Evolutionary conservation across 2,329 filamentous ascomycete species (phyloP), one percentile per base, ranked within the genome.

Genomic region (Pseudodiploospora longispora): DNA sequence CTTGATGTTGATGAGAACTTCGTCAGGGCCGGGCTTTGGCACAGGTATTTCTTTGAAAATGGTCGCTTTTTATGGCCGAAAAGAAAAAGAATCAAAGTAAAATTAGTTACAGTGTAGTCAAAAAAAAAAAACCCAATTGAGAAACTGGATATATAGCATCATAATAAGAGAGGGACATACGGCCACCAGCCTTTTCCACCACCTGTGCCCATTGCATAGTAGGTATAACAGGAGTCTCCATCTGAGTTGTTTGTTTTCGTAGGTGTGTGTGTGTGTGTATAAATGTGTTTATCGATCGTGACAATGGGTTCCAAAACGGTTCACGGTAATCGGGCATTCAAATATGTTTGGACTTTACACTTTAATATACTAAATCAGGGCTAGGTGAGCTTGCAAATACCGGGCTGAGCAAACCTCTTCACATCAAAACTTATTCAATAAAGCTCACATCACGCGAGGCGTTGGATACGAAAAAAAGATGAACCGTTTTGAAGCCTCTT

Each of bases 151-250:
- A 19, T 19, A 19, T 19, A 19, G 19, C 19, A 19, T 19, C 19
- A 19, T 19, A 19, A 19, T 19, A 19, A 19, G 19, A 19, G 19
- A 19, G 19, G 19, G 19, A 70, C 77, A 59, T 72, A 72, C 82
- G 78, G 44, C 82, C 83, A 55, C 86, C 88, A 46, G 76, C 82
- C 74, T 88, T 78, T 68, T 95, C 86, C 57, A 93, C 75, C 55
- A 97, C 87, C 68, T 93, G 86, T 41, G 91, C 91, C 87, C 85
- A 94, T 74, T 97, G 91, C 67, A 82, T 82, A 41, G 75, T 78
- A 47, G 91, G 91, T 59, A 96, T 78, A 30, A 34, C 42, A 35
- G 44, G 9, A 38, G 41, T 47, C 41, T 42, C 45, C 45, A 47
- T 47, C 28, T 27, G 19, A 19, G 19, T 19, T 19, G 19, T 19